A percentile compares a stretch with the other conserved stretches of the same genome.
These are phyloP conservation scores for Hypoxylon trugodes DNA, from an alignment of 495 filamentous ascomycete species.

Conservation along the genomic window DNA sequence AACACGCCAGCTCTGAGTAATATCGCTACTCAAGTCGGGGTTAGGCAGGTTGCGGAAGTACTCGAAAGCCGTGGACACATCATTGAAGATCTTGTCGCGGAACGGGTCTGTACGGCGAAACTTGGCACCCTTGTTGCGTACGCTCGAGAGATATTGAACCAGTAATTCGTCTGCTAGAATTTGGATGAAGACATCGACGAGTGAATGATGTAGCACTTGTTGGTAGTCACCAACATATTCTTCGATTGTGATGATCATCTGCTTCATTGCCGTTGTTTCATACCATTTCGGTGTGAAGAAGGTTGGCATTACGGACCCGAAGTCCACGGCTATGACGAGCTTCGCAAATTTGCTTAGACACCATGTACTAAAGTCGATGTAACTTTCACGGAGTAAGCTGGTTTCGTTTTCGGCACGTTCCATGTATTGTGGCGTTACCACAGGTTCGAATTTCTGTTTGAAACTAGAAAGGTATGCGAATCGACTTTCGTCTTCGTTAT, in stretches of 20 bases:
- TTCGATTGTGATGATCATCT: slow-evolving; percentile 90
- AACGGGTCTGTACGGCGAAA: slow-evolving; percentile 86
- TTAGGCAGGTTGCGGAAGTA: slow-evolving; percentile 67
- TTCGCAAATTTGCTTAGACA: slow-evolving; percentile 85
- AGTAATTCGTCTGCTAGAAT: slow-evolving; percentile 91
- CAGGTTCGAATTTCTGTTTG: slow-evolving; percentile 75
- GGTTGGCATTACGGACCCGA: slow-evolving; percentile 78
- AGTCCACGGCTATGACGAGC: slow-evolving; percentile 87
- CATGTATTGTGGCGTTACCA: slow-evolving; percentile 84
- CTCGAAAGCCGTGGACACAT: slow-evolving; percentile 84
- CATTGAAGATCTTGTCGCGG: slow-evolving; percentile 89
- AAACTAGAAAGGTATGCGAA: slow-evolving; percentile 83
- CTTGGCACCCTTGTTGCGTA: slow-evolving; percentile 89
- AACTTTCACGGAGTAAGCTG: slow-evolving; percentile 80
- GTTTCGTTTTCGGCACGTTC: slow-evolving; percentile 74
- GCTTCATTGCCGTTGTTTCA: slow-evolving; percentile 78
- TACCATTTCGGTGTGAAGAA: slow-evolving; percentile 96
- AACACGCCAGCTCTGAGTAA: slow-evolving; percentile 92
- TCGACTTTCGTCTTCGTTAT: slow-evolving; percentile 74
- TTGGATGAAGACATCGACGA: slow-evolving; percentile 88
- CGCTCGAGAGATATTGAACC: slow-evolving; percentile 81
- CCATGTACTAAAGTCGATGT: slow-evolving; percentile 91
- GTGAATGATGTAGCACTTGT: slow-evolving; percentile 78
- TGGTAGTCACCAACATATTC: slow-evolving; percentile 91
- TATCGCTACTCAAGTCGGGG: slow-evolving; percentile 58